These are phyloP conservation scores for Amauroascus niger DNA, from an alignment of 2,329 filamentous ascomycete genomes.

Conservation along the genomic window DNA sequence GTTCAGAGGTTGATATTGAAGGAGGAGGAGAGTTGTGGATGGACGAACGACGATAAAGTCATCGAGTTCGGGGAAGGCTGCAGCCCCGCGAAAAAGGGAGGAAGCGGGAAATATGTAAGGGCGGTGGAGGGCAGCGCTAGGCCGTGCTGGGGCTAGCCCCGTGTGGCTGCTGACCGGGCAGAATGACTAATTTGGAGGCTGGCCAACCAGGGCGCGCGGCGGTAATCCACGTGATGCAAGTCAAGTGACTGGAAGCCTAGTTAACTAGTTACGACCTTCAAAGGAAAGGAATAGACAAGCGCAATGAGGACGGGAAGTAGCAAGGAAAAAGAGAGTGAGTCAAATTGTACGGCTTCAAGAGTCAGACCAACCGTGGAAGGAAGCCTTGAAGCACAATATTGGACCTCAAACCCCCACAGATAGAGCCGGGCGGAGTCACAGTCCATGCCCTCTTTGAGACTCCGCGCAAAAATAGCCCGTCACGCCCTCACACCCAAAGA, in stretches of 20 bases:
- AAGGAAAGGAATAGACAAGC: no score
- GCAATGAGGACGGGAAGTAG: no score
- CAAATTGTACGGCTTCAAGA: neutral
- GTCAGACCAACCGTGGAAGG: neutral
- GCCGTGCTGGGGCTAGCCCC: neutral
- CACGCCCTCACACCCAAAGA: no score
- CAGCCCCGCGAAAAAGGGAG: constrained; percentile 28
- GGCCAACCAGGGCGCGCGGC: neutral
- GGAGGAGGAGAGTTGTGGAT: neutral
- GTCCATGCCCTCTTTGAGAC: no score
- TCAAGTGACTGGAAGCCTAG: constrained; percentile 9
- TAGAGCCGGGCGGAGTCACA: neutral
- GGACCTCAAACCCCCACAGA: neutral
- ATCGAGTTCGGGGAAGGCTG: constrained; percentile 17
- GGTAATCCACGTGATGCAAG: neutral
- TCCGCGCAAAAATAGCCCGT: no score
- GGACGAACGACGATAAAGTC: neutral
- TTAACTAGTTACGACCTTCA: no score
- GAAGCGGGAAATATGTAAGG: constrained; percentile 16
- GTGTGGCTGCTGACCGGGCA: constrained; percentile 14
- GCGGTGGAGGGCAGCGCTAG: constrained; percentile 15
- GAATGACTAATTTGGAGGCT: constrained; percentile 14
- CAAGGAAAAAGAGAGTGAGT: no score
- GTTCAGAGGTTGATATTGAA: no score
- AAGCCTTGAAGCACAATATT: no score